Evolutionary conservation across 768 basidiomycete species (phyloP).

Genomic region (Lyophyllum semitale): DNA sequence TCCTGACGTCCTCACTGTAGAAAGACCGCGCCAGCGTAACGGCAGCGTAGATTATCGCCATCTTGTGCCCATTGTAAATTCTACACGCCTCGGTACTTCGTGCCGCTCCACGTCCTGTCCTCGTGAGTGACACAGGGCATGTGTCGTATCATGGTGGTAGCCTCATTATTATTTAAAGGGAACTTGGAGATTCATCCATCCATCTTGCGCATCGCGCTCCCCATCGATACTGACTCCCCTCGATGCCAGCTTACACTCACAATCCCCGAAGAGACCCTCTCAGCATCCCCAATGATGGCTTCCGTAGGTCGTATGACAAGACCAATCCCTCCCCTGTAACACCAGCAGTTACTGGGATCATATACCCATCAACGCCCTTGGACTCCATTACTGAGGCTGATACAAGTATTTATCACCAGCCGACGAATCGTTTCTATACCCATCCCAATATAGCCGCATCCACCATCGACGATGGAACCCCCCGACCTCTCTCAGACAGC

Average conservation of each 20-base stretch:
- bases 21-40: slow-evolving; percentile 9
- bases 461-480: slow-evolving; percentile 40
- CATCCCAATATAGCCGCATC: slow-evolving; percentile 42
- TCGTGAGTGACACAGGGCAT: slow-evolving; percentile 45
- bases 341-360: slow-evolving; percentile 50
- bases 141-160: slow-evolving; percentile 9
- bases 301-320: slow-evolving; percentile 21
- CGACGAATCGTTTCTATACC: slow-evolving; percentile 29
- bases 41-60: slow-evolving; percentile 24
- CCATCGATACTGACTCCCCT: slow-evolving; percentile 7
- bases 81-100: slow-evolving; percentile 31
- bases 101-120: slow-evolving; percentile 30
- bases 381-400: slow-evolving; percentile 39
- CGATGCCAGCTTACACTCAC: slow-evolving; percentile 23
- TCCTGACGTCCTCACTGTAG: slow-evolving; percentile 16
- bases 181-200: slow-evolving; percentile 7
- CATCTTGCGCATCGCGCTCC: slow-evolving; percentile 7
- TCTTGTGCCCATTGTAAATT: slow-evolving; percentile 10
- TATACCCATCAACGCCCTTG: slow-evolving; percentile 41
- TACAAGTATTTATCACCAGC: slow-evolving; percentile 26
- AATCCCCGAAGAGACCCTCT: slow-evolving; percentile 29
- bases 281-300: slow-evolving; percentile 14
- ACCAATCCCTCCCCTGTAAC: slow-evolving; percentile 39
- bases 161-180: slow-evolving; percentile 16
- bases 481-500: slow-evolving; percentile 40